A percentile compares a stretch with the other conserved stretches of the same genome.
Conservation (phyloP, 2,329 filamentous ascomycete species). For the Neofusicoccum sp. region DNA sequence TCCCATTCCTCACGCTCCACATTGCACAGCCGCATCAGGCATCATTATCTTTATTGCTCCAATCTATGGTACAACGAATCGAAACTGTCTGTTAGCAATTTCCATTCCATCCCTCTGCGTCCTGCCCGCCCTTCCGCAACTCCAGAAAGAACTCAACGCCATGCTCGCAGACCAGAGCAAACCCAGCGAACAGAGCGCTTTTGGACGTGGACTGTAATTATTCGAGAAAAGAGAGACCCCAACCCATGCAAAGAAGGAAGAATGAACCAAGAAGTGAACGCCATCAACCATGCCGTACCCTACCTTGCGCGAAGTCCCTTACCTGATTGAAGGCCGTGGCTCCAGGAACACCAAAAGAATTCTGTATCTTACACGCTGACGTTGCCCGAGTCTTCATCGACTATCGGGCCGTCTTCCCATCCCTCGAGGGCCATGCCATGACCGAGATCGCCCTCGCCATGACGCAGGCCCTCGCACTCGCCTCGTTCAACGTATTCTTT, state of each 20-base stretch:
- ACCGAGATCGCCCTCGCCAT: slow-evolving; percentile 34
- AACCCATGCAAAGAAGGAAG: not conserved
- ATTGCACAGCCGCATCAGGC: not conserved
- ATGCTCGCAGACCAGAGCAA: not conserved
- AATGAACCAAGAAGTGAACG: not conserved
- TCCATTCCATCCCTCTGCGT: slow-evolving; percentile 1
- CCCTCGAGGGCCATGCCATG: slow-evolving; percentile 34
- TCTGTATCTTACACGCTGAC: slow-evolving; percentile 36
- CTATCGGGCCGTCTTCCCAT: slow-evolving; percentile 38
- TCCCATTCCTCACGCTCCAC: too few species aligned
- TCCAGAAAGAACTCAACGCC: slow-evolving; percentile 4
- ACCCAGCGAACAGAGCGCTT: slow-evolving; percentile 9
- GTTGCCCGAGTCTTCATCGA: slow-evolving; percentile 38
- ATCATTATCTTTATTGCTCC: slow-evolving; percentile 3
- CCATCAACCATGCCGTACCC: slow-evolving; percentile 9
- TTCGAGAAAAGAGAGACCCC: not conserved
- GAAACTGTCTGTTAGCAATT: slow-evolving; percentile 18
- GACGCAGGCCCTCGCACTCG: slow-evolving; percentile 43
- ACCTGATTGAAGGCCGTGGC: slow-evolving; percentile 10
- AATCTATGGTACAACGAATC: slow-evolving; percentile 18
- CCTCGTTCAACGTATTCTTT: slow-evolving; percentile 47
- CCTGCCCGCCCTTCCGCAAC: not conserved
- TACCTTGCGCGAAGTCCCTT: slow-evolving; percentile 1
- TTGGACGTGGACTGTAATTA: not conserved
- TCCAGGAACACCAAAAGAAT: slow-evolving; percentile 18